These are phyloP conservation scores for Earliella scabrosa DNA, from an alignment of 1,284 basidiomycete genomes.

Conservation along the genomic window DNA sequence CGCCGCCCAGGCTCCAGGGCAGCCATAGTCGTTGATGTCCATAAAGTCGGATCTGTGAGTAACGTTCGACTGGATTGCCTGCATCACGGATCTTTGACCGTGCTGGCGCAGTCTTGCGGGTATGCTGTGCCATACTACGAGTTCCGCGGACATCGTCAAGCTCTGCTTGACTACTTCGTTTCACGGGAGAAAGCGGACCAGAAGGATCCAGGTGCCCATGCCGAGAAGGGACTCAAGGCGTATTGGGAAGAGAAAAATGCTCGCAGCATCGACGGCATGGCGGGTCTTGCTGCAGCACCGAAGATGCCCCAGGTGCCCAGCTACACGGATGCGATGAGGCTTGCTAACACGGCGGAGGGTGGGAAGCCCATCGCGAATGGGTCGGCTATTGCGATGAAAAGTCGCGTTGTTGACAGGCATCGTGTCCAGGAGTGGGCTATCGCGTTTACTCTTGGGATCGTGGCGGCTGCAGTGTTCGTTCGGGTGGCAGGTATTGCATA, in stretches of 20 bases:
- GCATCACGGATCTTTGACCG: too few relatives aligned
- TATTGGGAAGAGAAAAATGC: constrained; percentile 52
- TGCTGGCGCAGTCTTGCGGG: constrained; percentile 51
- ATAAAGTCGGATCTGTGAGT: constrained; percentile 58
- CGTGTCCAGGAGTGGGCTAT: constrained; percentile 20
- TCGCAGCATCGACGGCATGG: constrained; percentile 55
- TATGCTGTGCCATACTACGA: constrained; percentile 55
- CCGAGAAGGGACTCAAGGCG: constrained; percentile 41
- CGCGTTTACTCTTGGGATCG: constrained; percentile 26
- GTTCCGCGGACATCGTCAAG: constrained; percentile 50
- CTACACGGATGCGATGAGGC: constrained; percentile 12
- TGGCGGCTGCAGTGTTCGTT: constrained; percentile 18
- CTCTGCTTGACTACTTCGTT: constrained; percentile 39
- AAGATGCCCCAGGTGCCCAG: constrained; percentile 1
- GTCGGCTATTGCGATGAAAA: background rate
- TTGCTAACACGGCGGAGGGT: constrained; percentile 4
- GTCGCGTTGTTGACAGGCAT: background rate
- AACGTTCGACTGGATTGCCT: too few relatives aligned
- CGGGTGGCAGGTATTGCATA: constrained; percentile 1
- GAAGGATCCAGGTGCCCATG: constrained; percentile 9
- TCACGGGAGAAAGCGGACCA: constrained; percentile 37
- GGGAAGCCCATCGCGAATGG: background rate
- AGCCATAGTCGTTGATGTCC: constrained; percentile 54
- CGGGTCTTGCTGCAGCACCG: constrained; percentile 14
- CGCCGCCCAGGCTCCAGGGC: constrained; percentile 58